Percentiles rank a stretch among this genome's conserved stretches.
Conservation (phyloP, 2,329 filamentous ascomycete species). For the Cercospora zeae-maydis region DNA sequence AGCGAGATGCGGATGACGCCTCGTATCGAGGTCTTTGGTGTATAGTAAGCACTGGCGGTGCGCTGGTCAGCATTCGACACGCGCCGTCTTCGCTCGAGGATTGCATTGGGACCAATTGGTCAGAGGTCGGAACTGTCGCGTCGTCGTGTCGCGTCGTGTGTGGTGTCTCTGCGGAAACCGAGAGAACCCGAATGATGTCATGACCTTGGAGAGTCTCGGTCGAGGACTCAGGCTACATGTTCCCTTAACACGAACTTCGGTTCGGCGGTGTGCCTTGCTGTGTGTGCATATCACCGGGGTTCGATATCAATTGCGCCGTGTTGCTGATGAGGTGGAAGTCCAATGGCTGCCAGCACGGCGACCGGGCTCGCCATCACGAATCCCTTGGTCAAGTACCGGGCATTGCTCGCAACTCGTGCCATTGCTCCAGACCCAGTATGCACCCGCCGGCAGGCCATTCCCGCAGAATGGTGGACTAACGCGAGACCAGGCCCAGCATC, state of each 20-base stretch:
- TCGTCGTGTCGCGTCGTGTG: not conserved
- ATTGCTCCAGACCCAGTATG: constrained; percentile 61
- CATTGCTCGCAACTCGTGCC: constrained; percentile 62
- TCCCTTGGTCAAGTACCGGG: constrained; percentile 71
- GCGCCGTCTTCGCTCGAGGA: not conserved
- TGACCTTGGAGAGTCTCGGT: not conserved
- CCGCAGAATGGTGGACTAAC: not conserved
- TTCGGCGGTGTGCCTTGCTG: not conserved
- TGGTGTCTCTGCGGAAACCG: not conserved
- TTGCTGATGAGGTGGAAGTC: constrained; percentile 9
- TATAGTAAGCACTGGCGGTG: not conserved
- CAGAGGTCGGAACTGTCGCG: no score
- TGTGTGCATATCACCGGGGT: not conserved
- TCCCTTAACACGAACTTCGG: not conserved
- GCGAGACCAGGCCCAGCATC: constrained; percentile 28
- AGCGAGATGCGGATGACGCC: no score
- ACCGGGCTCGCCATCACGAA: constrained; percentile 55
- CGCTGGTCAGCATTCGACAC: not conserved
- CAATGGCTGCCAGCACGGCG: constrained; percentile 27
- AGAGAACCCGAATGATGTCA: constrained; percentile 8
- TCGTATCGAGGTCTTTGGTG: constrained; percentile 1
- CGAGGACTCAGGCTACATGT: not conserved
- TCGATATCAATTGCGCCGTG: constrained; percentile 3
- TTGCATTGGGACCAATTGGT: no score
- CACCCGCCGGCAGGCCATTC: not conserved